Base-by-base conservation (phyloP, 306 rosid species). In the Cotoneaster glaucophyllus region DNA sequence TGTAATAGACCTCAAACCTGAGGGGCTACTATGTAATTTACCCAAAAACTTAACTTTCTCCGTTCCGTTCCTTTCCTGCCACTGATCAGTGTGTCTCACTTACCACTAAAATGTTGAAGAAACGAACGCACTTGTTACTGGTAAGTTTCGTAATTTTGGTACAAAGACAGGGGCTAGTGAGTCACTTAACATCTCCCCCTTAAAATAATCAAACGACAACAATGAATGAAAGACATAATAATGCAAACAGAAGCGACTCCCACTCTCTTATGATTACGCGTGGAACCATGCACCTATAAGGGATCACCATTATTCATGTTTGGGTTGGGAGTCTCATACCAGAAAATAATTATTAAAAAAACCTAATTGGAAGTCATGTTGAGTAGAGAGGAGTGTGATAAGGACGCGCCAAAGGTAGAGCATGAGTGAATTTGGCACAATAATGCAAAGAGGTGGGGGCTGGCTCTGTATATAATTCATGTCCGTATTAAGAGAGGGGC, bases 211-310 rank as follows among this genome's bases (percentile, higher is more conserved):
- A 77, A 83, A 81, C 79, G 75, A 83, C 79, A 86, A 80, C 85
- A 82, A 79, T 1, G 69, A 66, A 12, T 25, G 61, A 83, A 79
- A 73, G 84, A 79, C 87, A 83, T 85, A 78, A 88, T 90, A 82
- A 83, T 85, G 80, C 70, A 32, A 63, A 57, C 71, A 73, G 41
- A 70, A 83, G 59, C 67, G 83, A 81, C 77, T 72, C 87, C 82
- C 90, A 85, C 85, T 80, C 87, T 70, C 87, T 73, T 84, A 88
- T 88, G 48, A 86, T 86, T 85, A 89, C 84, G 91, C 97, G 96
- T 89, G 96, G 62, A 3, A 15, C 18, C 71, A 48, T 4, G 15
- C 57, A 26, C 77, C 10, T 4, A 4, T 10, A 73, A 1, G 31
- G 5, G 69, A 39, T 39, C 11, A 39, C 11, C 43, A 39, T 39